phyloP scores from a whole-genome alignment of 257 asterid species.

The Solanum chaucha region DNA sequence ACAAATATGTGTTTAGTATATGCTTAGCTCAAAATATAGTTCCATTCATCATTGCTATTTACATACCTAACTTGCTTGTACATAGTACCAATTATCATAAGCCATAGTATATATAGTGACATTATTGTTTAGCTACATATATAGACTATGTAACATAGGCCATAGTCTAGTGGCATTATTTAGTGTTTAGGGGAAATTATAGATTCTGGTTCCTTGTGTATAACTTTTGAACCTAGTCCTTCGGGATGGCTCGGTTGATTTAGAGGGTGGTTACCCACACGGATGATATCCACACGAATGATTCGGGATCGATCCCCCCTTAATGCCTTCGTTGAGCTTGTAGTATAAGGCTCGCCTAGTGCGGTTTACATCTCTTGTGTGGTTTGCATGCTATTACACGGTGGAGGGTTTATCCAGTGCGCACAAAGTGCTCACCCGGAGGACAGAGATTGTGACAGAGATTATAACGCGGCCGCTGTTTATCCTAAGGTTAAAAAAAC shows the following conservation, averaged over 20 bases:
- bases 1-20: neutral
- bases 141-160: neutral
- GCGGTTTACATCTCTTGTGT: too few species aligned
- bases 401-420: accelerated
- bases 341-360: too few species aligned
- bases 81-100: neutral
- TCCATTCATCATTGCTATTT: neutral
- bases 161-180: neutral
- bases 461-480: accelerated
- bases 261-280: too few species aligned
- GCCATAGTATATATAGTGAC: neutral
- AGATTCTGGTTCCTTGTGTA: neutral
- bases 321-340: too few species aligned
- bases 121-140: neutral
- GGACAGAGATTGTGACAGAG: too few species aligned
- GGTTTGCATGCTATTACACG: too few species aligned
- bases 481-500: too few species aligned
- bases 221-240: neutral
- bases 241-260: too few species aligned
- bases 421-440: too few species aligned
- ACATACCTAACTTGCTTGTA: neutral
- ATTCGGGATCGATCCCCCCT: too few species aligned
- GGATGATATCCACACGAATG: too few species aligned
- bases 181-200: neutral
- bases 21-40: neutral